Base-by-base conservation (phyloP, 805 yeast species). In the Candida chauliodis region DNA sequence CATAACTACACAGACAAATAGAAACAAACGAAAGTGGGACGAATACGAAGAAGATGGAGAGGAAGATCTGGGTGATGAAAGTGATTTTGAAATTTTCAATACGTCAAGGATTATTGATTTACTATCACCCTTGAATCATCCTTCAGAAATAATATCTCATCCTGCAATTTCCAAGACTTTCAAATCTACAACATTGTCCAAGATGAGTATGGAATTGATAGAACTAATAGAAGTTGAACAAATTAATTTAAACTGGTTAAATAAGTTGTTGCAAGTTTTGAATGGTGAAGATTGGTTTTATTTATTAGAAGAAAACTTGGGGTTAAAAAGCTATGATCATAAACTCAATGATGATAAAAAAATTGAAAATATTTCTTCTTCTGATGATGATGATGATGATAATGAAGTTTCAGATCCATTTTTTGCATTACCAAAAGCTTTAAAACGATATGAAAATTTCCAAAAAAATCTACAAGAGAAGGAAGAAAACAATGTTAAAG, bases 271-370 rank as follows among this genome's bases (percentile, higher is more conserved):
- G 60, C 85, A 82, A 44, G 80, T 84, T 1, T 78, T 91, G 48
- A 68, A 91, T 35, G 96, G 97, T 4, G 98, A 91, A 54, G 91
- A 87, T 55, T 84, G 95, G 46, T 69, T 69, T 30, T 79, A 78
- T 39, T 60, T 83, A 27, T 65, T 78, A 15, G 86, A 85, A 24
- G 78, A 75, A 16, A 76, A 78, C 34, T 58, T 90, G 59, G 75
- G 78, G 17, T 66, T 89, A 23, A 83, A 88, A 2, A 69, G 62
- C 19, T 85, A 85, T 52, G 85, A 86, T 51, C 89, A 83, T 50
- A 77, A 80, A 22, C 58, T 82, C 31, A 58, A 24, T 9, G 47
- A 13, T 19, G 55, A 46, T 21, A 46, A 44, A 8, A 41, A 36
- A 8, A 46, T 37, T 2, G 53, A 44, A n/a, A 32, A 40, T 10